Evolutionary conservation across 495 filamentous ascomycete genomes (phyloP), one percentile per base, ranked within the genome.

Genomic region (Neurospora intermedia): DNA sequence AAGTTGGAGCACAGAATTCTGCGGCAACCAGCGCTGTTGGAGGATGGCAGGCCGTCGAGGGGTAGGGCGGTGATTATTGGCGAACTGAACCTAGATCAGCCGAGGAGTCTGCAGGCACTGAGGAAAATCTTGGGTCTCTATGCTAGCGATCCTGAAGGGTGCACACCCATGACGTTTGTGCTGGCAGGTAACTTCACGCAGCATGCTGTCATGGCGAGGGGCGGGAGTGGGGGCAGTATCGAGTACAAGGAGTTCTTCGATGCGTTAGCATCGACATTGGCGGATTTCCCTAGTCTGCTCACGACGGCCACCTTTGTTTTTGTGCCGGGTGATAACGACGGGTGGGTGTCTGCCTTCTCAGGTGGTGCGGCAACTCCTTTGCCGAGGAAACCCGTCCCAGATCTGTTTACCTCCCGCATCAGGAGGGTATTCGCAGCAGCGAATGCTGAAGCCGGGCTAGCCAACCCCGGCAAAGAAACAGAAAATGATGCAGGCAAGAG

Each of bases 231-330:
- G 15, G 92, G 89, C 0, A 92, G 89, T 76, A 95, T 97, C 69
- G 94, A 94, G 80, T 97, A 97, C 81, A 97, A 97, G 81, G 96
- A 98, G 80, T 90, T 90, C 78, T 98, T 97, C 77, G 92, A 98
- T 82, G 87, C 88, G 6, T 87, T 99, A 20, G 94, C 96, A 3
- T 88, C 90, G 18, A 87, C 92, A 2, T 83, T 99, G n/a, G 85
- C 92, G 9, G 94, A 98, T 54, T 97, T 93, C 80, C 94, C 92
- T n/a, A 85, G 86, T 0, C 84, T 98, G 8, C 86, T 97, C n/a
- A 89, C 90, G 43, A 83, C 86, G 23, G 89, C 92, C 3, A 94
- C 92, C 0, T 96, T 97, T 76, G 82, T 97, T 15, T 97, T 98
- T 76, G 91, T 99, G 0, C 96, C 96, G 2, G 95, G 95, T 48